These are phyloP conservation scores for Volvox africanus DNA, from an alignment of 139 green algal genomes.

Conservation along the genomic window DNA sequence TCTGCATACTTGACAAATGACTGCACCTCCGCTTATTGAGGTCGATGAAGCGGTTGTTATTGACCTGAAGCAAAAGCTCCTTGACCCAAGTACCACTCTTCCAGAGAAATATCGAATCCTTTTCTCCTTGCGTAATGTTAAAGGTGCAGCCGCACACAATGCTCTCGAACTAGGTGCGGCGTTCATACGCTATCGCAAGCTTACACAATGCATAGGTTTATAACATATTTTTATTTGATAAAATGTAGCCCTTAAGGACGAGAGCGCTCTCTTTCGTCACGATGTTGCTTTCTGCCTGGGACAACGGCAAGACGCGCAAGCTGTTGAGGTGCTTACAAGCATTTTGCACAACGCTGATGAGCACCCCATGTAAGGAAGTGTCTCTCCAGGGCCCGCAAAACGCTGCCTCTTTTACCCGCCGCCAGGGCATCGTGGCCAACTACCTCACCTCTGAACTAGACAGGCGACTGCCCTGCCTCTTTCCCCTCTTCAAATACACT, in stretches of 20 bases:
- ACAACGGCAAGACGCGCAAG: constrained; percentile 85
- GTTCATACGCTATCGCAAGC: background rate
- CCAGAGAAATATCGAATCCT: constrained; percentile 85
- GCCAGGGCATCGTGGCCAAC: too few relatives aligned
- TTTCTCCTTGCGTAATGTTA: constrained; percentile 84
- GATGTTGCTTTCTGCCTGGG: constrained; percentile 94
- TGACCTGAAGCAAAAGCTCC: constrained; percentile 69
- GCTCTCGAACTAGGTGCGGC: constrained; percentile 77
- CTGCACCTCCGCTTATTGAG: constrained; percentile 42
- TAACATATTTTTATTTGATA: background rate
- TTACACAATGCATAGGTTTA: background rate
- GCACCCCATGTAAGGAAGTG: constrained; percentile 82
- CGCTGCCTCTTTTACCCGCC: too few relatives aligned
- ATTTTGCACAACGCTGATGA: constrained; percentile 75
- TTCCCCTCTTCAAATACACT: too few relatives aligned
- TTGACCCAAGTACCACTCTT: constrained; percentile 62
- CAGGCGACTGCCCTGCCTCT: too few relatives aligned
- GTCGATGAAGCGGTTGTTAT: constrained; percentile 53
- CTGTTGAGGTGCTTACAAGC: constrained; percentile 68
- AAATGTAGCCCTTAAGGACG: constrained; percentile 76
- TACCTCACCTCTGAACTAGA: too few relatives aligned
- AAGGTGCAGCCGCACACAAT: constrained; percentile 63
- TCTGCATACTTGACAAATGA: constrained; percentile 3
- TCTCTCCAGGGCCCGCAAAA: too few relatives aligned
- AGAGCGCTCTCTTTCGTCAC: constrained; percentile 88